Evolutionary conservation across 2,329 filamentous ascomycete species (phyloP).

Genomic region (Davidsoniella eucalypti): DNA sequence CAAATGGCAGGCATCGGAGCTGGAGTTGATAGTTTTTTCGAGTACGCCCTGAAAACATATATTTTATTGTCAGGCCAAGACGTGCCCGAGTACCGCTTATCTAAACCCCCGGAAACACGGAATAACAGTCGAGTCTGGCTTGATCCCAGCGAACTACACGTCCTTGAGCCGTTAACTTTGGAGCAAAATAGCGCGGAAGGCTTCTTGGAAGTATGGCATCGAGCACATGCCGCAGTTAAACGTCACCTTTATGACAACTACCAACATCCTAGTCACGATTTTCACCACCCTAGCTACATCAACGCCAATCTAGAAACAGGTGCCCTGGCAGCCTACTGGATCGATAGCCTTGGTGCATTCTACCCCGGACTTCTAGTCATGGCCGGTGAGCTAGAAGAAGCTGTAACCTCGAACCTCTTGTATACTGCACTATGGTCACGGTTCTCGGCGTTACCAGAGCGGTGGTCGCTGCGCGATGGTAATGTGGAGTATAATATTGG

Average conservation of each 20-base stretch:
- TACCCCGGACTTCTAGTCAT: conserved; percentile 79
- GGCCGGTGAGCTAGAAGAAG: conserved; percentile 80
- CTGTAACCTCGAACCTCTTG: conserved; percentile 73
- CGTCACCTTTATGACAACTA: conserved; percentile 67
- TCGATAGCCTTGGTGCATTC: conserved; percentile 89
- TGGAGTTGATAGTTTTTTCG: conserved; percentile 95
- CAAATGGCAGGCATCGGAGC: conserved; percentile 88
- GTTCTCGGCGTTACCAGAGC: conserved; percentile 83
- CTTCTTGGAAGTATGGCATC: conserved; percentile 71
- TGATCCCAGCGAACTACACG: conserved; percentile 46
- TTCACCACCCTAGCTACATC: conserved; percentile 81
- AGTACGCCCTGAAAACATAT: conserved; percentile 91
- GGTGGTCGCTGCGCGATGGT: conserved; percentile 77
- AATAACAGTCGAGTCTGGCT: conserved; percentile 29
- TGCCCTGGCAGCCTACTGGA: conserved; percentile 79
- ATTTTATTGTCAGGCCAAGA: conserved; percentile 70
- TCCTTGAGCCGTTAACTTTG: conserved; percentile 34
- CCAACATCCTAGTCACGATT: conserved; percentile 18
- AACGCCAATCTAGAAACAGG: conserved; percentile 82
- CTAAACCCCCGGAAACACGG: conserved; percentile 25
- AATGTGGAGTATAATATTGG: conserved; percentile 72
- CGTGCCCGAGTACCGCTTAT: conserved; percentile 29
- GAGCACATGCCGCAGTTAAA: conserved; percentile 74
- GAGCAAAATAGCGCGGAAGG: conserved; percentile 57
- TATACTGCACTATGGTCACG: conserved; percentile 90